Evolutionary conservation across 1,139 yeast species (phyloP), one percentile per base, ranked within the genome.

Genomic region (Geotrichum europaeum): DNA sequence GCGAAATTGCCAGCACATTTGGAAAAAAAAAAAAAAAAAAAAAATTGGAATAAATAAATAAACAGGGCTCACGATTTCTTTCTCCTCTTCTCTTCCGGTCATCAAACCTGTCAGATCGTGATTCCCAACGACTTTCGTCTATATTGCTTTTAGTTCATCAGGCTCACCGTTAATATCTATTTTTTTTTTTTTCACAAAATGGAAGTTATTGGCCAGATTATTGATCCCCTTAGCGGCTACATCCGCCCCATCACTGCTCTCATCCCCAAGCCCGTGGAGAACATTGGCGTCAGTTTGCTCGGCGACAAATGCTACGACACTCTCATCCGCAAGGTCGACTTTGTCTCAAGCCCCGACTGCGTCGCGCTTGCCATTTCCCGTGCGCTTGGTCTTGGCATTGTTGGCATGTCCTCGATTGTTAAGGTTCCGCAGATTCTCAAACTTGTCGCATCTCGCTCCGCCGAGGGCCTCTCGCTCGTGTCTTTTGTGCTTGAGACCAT

Each of bases 391-490:
- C 64, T 73, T 61, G 78, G 74, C 5, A 75, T 76, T 54, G 73
- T 76, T 28, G 66, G 68, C 6, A 65, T 73, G 62, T 74, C 78
- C 1, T 69, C 77, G 4, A 66, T 75, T 47, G 73, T 76, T 53
- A 76, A 76, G 64, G 65, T 76, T 1, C 79, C 79, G 13, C 79
- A 76, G 66, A 73, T 76, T 56, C 51, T 70, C 28, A 69, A 72
- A 57, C 68, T 76, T 43, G 54, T 76, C 25, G 58, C 65, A 7
- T 67, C 74, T 9, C 65, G 66, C n/a, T 75, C 78, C 1, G 74
- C 75, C 18, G 68, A 61, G 34, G 79, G 78, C 7, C 68, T 75
- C 49, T 72, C 81, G 54, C 67, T 78, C 53, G 24, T 75, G 24
- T 66, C 73, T 49, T 72, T 69, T 59, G 56, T 73, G 15, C 68